phyloP scores from a whole-genome alignment of 2,329 filamentous ascomycete genomes.

The Phialophora expanda region DNA sequence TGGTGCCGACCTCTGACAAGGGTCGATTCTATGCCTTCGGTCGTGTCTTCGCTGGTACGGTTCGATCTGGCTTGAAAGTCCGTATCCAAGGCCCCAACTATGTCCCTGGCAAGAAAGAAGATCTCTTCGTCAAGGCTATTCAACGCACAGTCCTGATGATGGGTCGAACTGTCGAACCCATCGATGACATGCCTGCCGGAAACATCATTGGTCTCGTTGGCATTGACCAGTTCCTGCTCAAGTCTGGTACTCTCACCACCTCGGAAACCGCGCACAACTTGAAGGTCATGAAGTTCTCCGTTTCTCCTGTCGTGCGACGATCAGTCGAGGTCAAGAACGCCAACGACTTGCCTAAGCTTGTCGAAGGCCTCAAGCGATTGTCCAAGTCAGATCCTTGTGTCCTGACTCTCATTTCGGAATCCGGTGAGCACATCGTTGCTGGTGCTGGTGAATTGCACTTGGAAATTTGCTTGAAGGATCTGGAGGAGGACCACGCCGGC shows the following conservation, averaged over 20 bases:
- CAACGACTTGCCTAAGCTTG: slow-evolving; percentile 98
- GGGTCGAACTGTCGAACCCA: slow-evolving; percentile 98
- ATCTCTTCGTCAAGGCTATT: slow-evolving; percentile 98
- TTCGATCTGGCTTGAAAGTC: slow-evolving; percentile 97
- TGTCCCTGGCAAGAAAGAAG: slow-evolving; percentile 95
- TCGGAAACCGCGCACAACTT: slow-evolving; percentile 98
- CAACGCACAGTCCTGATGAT: slow-evolving; percentile 99
- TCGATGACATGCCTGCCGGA: slow-evolving; percentile 97
- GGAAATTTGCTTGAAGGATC: slow-evolving; percentile 99
- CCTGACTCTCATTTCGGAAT: slow-evolving; percentile 83
- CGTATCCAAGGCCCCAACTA: slow-evolving; percentile 99
- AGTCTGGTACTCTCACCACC: slow-evolving; percentile 99
- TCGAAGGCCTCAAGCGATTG: slow-evolving; percentile 99
- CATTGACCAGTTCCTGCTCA: slow-evolving; percentile 99
- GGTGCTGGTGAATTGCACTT: slow-evolving; percentile 99
- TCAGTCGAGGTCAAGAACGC: slow-evolving; percentile 99
- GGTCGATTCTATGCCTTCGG: slow-evolving; percentile 99
- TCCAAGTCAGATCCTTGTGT: slow-evolving; percentile 99
- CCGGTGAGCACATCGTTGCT: slow-evolving; percentile 98
- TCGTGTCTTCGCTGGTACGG: slow-evolving; percentile 99
- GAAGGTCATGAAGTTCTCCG: slow-evolving; percentile 99
- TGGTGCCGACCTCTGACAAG: slow-evolving; percentile 99
- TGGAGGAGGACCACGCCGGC: slow-evolving; percentile 98
- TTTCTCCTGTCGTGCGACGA: slow-evolving; percentile 97
- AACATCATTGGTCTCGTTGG: slow-evolving; percentile 99